Conservation (phyloP, 306 rosid species). For the Trifolium dubium region DNA sequence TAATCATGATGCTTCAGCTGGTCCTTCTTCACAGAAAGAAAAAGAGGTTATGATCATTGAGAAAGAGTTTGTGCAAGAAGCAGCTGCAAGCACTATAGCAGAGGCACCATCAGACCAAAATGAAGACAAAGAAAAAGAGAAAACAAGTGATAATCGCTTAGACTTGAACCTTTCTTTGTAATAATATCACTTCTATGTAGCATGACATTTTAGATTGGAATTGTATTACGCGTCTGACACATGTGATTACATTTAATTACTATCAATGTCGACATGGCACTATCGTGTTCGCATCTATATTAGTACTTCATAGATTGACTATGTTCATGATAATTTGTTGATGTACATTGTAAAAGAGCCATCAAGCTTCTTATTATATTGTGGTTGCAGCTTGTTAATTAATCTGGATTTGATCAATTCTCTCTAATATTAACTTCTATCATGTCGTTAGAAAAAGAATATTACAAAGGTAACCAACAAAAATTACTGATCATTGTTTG, state of each 20-base stretch:
- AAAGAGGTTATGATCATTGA: conserved; percentile 1
- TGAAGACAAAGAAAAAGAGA: conserved; percentile 43
- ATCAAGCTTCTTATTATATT: neutral
- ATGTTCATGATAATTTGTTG: conserved; percentile 4
- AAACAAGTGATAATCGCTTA: conserved; percentile 39
- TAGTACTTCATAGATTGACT: neutral
- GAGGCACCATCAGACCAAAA: neutral
- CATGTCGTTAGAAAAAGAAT: neutral
- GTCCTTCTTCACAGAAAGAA: conserved; percentile 47
- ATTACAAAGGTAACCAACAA: neutral
- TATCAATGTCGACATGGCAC: too few species aligned
- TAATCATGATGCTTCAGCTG: conserved; percentile 5
- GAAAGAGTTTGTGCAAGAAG: conserved; percentile 32
- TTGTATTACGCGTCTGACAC: neutral
- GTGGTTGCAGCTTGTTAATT: neutral
- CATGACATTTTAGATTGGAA: neutral
- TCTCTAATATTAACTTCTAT: neutral
- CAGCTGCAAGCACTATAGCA: neutral
- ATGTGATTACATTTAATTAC: neutral
- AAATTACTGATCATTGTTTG: neutral
- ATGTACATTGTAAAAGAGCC: conserved; percentile 8
- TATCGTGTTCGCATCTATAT: too few species aligned
- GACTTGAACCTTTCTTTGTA: conserved; percentile 78
- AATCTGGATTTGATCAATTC: neutral
- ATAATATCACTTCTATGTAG: neutral